Percentiles rank a stretch among this genome's conserved stretches.
These are phyloP conservation scores for Paxillus ammoniavirescens DNA, from an alignment of 768 basidiomycete genomes.

Conservation along the genomic window DNA sequence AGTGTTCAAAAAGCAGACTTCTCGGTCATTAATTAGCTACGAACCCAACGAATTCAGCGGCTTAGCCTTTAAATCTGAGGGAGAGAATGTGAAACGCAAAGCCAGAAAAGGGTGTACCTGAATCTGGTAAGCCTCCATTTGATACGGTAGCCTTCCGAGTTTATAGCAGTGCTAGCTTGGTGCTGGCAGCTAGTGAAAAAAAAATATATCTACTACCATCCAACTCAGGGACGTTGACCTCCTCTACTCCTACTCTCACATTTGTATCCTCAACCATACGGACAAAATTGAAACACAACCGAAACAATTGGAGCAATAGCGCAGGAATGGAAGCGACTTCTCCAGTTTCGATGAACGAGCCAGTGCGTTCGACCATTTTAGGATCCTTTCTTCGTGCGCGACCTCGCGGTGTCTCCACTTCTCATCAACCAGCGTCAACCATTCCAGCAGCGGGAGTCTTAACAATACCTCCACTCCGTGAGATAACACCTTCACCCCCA, in stretches of 20 bases:
- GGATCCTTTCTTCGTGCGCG: constrained; percentile 70
- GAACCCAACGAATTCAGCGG: too few species aligned
- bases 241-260: not conserved
- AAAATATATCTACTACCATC: not conserved
- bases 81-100: too few species aligned
- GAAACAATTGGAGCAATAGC: not conserved
- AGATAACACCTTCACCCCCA: constrained; percentile 46
- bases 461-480: constrained; percentile 35
- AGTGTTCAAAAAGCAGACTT: too few species aligned
- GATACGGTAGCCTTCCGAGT: too few species aligned
- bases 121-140: constrained; percentile 1
- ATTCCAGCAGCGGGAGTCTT: constrained; percentile 32
- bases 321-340: constrained; percentile 11
- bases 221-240: too few species aligned
- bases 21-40: too few species aligned
- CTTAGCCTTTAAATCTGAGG: too few species aligned
- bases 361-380: constrained; percentile 59
- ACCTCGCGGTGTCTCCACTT: constrained; percentile 66
- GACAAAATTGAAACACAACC: not conserved
- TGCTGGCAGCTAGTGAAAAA: not conserved
- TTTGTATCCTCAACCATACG: not conserved
- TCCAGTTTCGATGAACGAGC: constrained; percentile 19
- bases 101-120: constrained; percentile 1
- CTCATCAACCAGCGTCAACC: constrained; percentile 33
- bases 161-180: not conserved